Conservation (phyloP, 2,329 filamentous ascomycete species). For the Hymenoscyphus occultus region DNA sequence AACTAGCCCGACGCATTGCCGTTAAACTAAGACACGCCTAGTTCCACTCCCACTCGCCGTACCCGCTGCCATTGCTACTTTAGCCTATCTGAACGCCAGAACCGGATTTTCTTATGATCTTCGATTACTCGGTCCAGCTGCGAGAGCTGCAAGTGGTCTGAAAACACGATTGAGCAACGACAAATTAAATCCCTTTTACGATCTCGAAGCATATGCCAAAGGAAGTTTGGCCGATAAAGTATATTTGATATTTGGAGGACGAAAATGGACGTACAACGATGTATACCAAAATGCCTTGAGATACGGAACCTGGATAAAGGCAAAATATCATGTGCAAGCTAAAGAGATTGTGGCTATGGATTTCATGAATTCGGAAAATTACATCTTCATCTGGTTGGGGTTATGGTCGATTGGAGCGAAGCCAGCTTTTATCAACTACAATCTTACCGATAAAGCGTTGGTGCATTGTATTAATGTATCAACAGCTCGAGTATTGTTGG, state of each 20-base stretch:
- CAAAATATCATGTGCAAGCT: slow-evolving; percentile 58
- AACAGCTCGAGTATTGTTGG: slow-evolving; percentile 62
- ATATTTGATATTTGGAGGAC: slow-evolving; percentile 68
- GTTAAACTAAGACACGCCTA: slow-evolving; percentile 28
- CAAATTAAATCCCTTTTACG: slow-evolving; percentile 70
- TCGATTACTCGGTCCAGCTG: slow-evolving; percentile 52
- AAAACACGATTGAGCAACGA: slow-evolving; percentile 53
- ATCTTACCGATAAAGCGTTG: slow-evolving; percentile 68
- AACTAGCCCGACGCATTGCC: background rate
- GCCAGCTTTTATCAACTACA: slow-evolving; percentile 87
- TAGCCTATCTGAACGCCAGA: slow-evolving; percentile 78
- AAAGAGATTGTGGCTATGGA: slow-evolving; percentile 78
- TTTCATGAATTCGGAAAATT: slow-evolving; percentile 77
- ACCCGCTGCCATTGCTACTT: slow-evolving; percentile 61
- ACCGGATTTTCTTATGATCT: slow-evolving; percentile 65
- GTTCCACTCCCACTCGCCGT: slow-evolving; percentile 53
- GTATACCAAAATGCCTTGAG: slow-evolving; percentile 67
- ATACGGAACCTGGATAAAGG: slow-evolving; percentile 73
- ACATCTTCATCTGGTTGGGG: slow-evolving; percentile 70
- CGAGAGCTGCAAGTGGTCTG: slow-evolving; percentile 45
- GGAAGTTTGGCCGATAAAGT: slow-evolving; percentile 50
- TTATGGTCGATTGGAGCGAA: slow-evolving; percentile 81
- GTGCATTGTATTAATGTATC: slow-evolving; percentile 71
- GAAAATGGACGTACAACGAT: slow-evolving; percentile 70
- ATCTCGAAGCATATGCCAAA: slow-evolving; percentile 64